Evolutionary conservation across 139 green algal genomes (phyloP).

Genomic region (Chlorella sp.): DNA sequence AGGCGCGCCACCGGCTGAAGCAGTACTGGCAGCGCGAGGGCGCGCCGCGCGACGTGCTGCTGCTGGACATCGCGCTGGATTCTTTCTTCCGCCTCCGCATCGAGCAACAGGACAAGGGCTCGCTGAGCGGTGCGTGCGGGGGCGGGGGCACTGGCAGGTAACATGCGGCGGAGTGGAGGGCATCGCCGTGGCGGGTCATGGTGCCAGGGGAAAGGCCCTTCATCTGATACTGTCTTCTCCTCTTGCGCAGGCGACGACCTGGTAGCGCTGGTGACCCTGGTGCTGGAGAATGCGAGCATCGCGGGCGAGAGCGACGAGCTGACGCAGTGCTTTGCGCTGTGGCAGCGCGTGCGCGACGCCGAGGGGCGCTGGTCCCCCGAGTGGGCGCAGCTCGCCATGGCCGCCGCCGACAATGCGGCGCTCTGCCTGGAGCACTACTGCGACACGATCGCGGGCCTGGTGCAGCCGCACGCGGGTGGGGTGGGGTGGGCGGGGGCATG

Average conservation of each 20-base stretch:
- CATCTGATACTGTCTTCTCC: background rate
- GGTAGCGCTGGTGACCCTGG: constrained; percentile 57
- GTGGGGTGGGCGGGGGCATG: background rate
- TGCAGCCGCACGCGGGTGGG: no score
- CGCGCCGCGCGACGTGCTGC: constrained; percentile 75
- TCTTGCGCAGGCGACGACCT: constrained; percentile 61
- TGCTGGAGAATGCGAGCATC: constrained; percentile 66
- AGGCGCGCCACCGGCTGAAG: constrained; percentile 68
- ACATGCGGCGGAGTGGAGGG: background rate
- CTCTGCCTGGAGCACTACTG: constrained; percentile 69
- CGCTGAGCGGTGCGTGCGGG: background rate
- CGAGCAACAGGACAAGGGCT: constrained; percentile 62
- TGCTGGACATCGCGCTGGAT: constrained; percentile 93
- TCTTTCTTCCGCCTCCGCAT: constrained; percentile 79
- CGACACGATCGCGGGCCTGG: constrained; percentile 68
- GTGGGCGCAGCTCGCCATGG: constrained; percentile 69
- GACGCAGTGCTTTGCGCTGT: constrained; percentile 35
- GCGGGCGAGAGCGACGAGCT: constrained; percentile 59
- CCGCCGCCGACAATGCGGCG: constrained; percentile 62
- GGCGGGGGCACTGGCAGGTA: no score
- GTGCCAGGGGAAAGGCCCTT: no score
- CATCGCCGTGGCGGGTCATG: background rate
- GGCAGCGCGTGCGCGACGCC: constrained; percentile 47
- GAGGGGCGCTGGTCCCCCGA: constrained; percentile 60
- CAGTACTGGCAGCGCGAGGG: constrained; percentile 72